Conservation (phyloP, 176 grass and related monocot genomes). For the Lolium multiflorum region DNA sequence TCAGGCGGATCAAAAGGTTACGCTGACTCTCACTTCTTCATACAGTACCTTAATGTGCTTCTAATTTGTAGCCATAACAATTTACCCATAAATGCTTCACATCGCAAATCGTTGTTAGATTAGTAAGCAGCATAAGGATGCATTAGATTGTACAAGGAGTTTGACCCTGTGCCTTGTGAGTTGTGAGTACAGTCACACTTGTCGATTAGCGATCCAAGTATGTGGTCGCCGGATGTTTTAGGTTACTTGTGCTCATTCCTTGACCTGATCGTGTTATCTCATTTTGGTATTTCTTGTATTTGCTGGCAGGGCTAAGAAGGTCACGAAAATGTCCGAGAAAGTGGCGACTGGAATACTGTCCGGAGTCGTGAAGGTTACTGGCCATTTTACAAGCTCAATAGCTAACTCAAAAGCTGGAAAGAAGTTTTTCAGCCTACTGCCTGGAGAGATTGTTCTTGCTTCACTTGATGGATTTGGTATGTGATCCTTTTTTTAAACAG, state of each 20-base stretch:
- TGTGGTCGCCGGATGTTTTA: not conserved
- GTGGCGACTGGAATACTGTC: conserved; percentile 81
- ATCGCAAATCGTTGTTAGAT: too few species aligned
- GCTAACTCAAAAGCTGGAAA: conserved; percentile 83
- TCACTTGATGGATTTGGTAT: conserved; percentile 91
- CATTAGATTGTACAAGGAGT: not conserved
- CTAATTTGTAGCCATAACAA: too few species aligned
- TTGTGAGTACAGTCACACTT: not conserved
- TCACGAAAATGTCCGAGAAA: conserved; percentile 87
- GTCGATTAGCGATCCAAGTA: not conserved
- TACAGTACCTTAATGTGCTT: too few species aligned
- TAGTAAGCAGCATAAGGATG: too few species aligned
- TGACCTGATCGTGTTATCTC: not conserved
- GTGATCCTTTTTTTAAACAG: not conserved
- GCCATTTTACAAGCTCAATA: conserved; percentile 68
- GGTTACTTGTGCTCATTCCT: not conserved
- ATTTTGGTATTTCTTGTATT: not conserved
- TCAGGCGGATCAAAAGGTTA: conserved; percentile 78
- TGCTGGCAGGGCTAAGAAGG: conserved; percentile 65
- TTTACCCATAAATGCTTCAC: not conserved
- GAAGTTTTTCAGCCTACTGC: conserved; percentile 62
- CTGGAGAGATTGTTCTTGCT: conserved; percentile 91
- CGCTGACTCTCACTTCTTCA: not conserved
- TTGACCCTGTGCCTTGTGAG: not conserved
- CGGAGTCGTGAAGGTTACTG: conserved; percentile 75